A percentile compares a stretch with the other conserved stretches of the same genome.
Evolutionary conservation across 805 yeast genomes (phyloP).

Genomic region (Ogataea nonfermentans): DNA sequence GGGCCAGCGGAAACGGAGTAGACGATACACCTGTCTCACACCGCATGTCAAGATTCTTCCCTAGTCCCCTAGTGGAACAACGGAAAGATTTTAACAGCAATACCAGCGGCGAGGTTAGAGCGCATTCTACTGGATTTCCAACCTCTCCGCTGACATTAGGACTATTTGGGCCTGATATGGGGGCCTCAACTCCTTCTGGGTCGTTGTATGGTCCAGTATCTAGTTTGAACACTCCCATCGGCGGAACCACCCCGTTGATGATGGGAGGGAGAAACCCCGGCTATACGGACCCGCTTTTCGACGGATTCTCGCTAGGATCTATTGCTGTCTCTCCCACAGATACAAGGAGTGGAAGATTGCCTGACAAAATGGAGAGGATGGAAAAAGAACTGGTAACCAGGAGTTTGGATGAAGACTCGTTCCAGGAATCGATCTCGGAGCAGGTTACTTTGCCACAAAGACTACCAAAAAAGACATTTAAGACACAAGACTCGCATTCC

Average conservation of each 20-base stretch:
- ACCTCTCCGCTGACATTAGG: conserved; percentile 24
- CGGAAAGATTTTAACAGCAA: conserved; percentile 15
- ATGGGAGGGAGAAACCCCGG: conserved; percentile 3
- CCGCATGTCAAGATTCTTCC: conserved; percentile 36
- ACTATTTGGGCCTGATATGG: conserved; percentile 10
- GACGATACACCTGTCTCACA: conserved; percentile 27
- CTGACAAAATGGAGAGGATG: not conserved
- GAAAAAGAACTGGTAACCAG: conserved; percentile 1
- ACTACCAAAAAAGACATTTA: not conserved
- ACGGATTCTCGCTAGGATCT: conserved; percentile 18
- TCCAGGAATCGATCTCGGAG: not conserved
- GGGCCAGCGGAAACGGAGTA: conserved; percentile 23
- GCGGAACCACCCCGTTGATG: conserved; percentile 12
- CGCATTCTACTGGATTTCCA: conserved; percentile 23
- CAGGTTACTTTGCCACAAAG: conserved; percentile 5
- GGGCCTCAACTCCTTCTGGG: conserved; percentile 1
- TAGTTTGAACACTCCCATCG: conserved; percentile 6
- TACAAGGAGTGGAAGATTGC: not conserved
- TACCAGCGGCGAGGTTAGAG: conserved; percentile 13
- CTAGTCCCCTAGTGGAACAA: conserved; percentile 32
- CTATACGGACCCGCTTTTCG: conserved; percentile 21
- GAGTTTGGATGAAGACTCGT: conserved; percentile 1
- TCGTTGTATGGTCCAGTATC: conserved; percentile 1
- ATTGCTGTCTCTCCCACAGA: conserved; percentile 2
- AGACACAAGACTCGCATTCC: conserved; percentile 11